Evolutionary conservation across 306 rosid species (phyloP).

Genomic region (Gynostemma pentaphyllum): DNA sequence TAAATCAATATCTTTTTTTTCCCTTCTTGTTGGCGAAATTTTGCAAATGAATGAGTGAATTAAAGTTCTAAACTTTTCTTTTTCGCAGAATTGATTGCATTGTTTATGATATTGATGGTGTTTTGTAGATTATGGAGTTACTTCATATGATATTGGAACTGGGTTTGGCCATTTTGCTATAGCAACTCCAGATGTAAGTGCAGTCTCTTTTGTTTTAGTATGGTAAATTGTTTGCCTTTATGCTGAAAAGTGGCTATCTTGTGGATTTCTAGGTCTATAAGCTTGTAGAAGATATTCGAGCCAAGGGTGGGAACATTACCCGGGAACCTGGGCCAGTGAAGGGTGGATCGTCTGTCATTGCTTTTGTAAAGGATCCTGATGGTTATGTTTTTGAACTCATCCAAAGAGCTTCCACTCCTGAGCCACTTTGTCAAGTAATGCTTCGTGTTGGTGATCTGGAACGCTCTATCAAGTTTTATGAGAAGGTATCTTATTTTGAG

Average conservation of each 20-base stretch:
- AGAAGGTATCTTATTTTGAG: conserved; percentile 39
- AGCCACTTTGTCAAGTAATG: conserved; percentile 93
- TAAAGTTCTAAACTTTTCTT: neutral
- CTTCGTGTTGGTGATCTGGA: conserved; percentile 94
- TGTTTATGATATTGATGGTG: neutral
- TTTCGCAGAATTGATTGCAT: neutral
- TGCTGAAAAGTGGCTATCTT: conserved; percentile 13
- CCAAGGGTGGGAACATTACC: conserved; percentile 67
- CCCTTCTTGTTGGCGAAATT: neutral
- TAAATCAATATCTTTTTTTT: neutral
- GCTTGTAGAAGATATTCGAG: conserved; percentile 55
- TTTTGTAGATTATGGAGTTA: conserved; percentile 66
- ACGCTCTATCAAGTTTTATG: conserved; percentile 79
- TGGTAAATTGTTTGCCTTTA: neutral
- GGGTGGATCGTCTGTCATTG: conserved; percentile 61
- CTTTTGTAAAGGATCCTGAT: conserved; percentile 92
- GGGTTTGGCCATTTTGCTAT: conserved; percentile 95
- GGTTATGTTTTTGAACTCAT: conserved; percentile 77
- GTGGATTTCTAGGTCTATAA: conserved; percentile 50
- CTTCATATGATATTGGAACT: conserved; percentile 75
- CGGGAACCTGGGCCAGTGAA: conserved; percentile 91
- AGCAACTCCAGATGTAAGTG: conserved; percentile 70
- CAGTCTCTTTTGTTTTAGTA: conserved; percentile 3
- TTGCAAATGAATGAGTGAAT: neutral
- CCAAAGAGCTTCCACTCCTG: conserved; percentile 67